Conservation (phyloP, 768 basidiomycete genomes). For the Calocera cornea region DNA sequence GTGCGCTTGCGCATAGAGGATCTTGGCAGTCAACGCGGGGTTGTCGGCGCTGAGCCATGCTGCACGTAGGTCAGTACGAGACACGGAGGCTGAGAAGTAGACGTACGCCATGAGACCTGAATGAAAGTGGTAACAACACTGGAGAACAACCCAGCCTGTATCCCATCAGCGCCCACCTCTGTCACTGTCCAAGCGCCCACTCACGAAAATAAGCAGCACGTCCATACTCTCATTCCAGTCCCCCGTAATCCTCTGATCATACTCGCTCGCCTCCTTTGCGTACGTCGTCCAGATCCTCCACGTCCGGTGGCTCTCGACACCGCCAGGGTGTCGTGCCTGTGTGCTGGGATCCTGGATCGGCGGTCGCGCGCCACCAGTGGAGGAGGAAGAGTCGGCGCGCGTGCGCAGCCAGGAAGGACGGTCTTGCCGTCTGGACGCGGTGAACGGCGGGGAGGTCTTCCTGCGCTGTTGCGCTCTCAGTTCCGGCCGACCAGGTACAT, state of each 20-base stretch:
- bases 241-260: background rate
- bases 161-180: background rate
- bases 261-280: slow-evolving; percentile 3
- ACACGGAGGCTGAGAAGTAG: background rate
- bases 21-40: background rate
- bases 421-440: background rate
- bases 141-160: background rate
- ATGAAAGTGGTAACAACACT: background rate
- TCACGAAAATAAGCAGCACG: background rate
- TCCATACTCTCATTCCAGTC: slow-evolving; percentile 5
- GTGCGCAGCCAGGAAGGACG: background rate
- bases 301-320: background rate
- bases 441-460: background rate
- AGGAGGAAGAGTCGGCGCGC: background rate
- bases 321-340: background rate
- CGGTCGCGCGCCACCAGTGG: too few species aligned
- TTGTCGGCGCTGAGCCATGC: background rate
- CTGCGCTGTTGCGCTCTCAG: background rate
- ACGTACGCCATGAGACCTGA: background rate
- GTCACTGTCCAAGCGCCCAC: background rate
- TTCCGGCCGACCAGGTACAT: too few species aligned
- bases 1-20: background rate
- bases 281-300: background rate
- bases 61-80: background rate
- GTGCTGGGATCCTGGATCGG: too few species aligned